Conservation (phyloP, 2,329 filamentous ascomycete species). For the Beauveria sp. region DNA sequence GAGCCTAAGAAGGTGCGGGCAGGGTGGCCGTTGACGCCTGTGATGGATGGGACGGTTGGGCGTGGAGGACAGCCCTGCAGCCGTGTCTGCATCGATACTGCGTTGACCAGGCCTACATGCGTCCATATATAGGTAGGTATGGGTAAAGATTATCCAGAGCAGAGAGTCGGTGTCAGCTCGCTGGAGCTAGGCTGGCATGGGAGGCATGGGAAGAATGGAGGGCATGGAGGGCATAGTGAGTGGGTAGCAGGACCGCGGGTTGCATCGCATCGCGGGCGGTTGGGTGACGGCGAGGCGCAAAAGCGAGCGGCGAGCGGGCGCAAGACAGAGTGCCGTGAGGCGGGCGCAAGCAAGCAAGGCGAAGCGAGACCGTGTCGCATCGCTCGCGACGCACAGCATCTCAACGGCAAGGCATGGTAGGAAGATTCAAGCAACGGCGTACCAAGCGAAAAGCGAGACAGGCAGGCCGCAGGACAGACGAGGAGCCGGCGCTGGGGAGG, state of each 20-base stretch:
- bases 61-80: conserved; percentile 3
- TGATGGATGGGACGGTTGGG: conserved; percentile 4
- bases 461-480: neutral
- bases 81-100: neutral
- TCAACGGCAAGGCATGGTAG: neutral
- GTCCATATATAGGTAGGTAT: neutral
- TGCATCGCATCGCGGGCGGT: neutral
- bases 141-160: neutral
- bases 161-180: neutral
- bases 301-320: neutral
- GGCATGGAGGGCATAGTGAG: neutral
- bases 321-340: neutral
- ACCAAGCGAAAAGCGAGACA: neutral
- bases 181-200: neutral
- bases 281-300: neutral
- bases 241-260: neutral
- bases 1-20: conserved; percentile 14
- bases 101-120: neutral
- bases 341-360: neutral
- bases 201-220: too few species aligned
- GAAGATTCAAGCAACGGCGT: neutral
- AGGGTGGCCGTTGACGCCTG: conserved; percentile 17
- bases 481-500: neutral
- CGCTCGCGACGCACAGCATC: neutral
- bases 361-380: neutral